A percentile compares a stretch with the other conserved stretches of the same genome.
Conservation (phyloP, 2,329 filamentous ascomycete species). For the Aspergillus melleus region DNA sequence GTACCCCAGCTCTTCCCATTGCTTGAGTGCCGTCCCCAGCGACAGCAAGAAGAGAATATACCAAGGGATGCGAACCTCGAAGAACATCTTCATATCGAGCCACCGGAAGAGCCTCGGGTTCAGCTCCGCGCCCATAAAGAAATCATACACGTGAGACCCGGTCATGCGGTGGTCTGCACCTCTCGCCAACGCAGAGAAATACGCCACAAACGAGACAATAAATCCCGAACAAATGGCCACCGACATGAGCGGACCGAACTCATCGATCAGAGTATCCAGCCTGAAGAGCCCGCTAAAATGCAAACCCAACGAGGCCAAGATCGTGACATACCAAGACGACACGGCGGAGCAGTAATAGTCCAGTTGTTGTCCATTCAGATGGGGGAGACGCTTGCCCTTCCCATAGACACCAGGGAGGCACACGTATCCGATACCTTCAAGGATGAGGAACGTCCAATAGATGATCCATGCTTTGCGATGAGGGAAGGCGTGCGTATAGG, state of each 20-base stretch:
- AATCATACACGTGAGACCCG: constrained; percentile 75
- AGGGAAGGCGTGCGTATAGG: constrained; percentile 82
- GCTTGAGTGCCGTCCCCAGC: constrained; percentile 71
- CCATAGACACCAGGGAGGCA: constrained; percentile 81
- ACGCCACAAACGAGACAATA: constrained; percentile 76
- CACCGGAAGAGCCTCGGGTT: constrained; percentile 81
- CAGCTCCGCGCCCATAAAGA: constrained; percentile 85
- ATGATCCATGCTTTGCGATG: constrained; percentile 79
- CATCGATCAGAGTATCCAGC: constrained; percentile 85
- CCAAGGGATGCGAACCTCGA: constrained; percentile 92
- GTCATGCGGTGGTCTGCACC: constrained; percentile 91
- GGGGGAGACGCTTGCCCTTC: constrained; percentile 82
- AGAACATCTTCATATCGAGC: constrained; percentile 93
- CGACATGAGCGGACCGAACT: constrained; percentile 89
- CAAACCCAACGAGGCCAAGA: constrained; percentile 65
- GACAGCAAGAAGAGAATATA: constrained; percentile 80
- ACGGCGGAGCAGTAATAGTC: constrained; percentile 92
- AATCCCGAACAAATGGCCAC: constrained; percentile 91
- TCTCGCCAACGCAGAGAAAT: constrained; percentile 77
- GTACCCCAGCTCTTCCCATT: constrained; percentile 80
- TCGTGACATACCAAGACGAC: constrained; percentile 80
- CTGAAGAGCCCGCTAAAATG: constrained; percentile 83
- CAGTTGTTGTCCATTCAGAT: constrained; percentile 78
- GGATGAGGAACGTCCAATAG: constrained; percentile 90
- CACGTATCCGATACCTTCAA: constrained; percentile 80